These are phyloP conservation scores for Ustilago sp. DNA, from an alignment of 1,284 basidiomycete species.

Conservation along the genomic window DNA sequence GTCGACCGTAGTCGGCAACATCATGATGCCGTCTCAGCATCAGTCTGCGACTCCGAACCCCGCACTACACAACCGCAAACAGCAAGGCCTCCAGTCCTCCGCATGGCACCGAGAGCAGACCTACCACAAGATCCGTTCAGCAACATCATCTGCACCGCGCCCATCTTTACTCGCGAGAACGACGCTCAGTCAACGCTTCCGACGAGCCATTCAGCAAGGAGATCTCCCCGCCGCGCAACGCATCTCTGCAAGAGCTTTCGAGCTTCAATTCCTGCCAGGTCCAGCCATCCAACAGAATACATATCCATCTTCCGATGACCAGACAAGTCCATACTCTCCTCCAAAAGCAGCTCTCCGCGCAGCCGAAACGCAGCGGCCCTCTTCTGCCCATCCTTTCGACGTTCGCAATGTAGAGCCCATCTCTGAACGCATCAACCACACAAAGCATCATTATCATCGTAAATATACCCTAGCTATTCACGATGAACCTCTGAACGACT, in stretches of 20 bases:
- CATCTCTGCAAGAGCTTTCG: conserved; percentile 38
- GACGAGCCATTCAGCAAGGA: conserved; percentile 51
- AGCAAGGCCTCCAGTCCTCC: background rate
- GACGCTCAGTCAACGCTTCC: conserved; percentile 55
- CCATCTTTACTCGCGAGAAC: conserved; percentile 22
- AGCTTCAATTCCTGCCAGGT: conserved; percentile 21
- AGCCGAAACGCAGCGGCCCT: conserved; percentile 36
- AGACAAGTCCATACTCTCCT: conserved; percentile 1
- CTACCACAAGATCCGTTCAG: background rate
- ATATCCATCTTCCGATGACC: background rate
- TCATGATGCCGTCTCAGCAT: conserved; percentile 8
- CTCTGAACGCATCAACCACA: conserved; percentile 3
- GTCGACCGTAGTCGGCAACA: background rate
- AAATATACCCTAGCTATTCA: conserved; percentile 41
- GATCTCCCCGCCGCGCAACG: conserved; percentile 48
- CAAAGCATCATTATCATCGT: conserved; percentile 31
- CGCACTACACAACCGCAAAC: conserved; percentile 12
- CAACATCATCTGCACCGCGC: conserved; percentile 10
- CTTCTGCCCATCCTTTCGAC: conserved; percentile 42
- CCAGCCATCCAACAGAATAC: background rate
- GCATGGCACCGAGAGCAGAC: conserved; percentile 4
- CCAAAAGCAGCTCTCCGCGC: conserved; percentile 33
- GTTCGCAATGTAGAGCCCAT: conserved; percentile 40
- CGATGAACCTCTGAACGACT: conserved; percentile 15
- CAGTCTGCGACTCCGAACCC: conserved; percentile 13